Evolutionary conservation across 2,329 filamentous ascomycete species (phyloP).

Genomic region (Zopfia rhizophila): DNA sequence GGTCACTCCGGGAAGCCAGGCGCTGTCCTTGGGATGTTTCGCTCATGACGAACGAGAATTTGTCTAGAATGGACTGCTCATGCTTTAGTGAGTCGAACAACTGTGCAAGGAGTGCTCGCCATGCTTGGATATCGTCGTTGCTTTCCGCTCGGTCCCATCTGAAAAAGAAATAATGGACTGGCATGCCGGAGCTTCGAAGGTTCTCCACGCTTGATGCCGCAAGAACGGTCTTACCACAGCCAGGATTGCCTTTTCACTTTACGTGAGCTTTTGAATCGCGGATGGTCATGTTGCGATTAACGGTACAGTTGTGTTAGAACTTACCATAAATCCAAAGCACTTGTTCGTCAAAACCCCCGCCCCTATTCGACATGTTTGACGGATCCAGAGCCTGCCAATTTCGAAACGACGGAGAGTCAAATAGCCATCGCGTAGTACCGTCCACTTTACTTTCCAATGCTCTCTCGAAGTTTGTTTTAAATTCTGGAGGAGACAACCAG

Average conservation of each 20-base stretch:
- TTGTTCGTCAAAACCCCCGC: too few species aligned
- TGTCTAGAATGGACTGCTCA: neutral
- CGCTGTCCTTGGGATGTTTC: too few species aligned
- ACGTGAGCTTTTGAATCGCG: neutral
- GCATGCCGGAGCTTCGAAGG: neutral
- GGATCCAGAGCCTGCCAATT: neutral
- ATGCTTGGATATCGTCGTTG: neutral
- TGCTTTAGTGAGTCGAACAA: too few species aligned
- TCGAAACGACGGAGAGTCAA: neutral
- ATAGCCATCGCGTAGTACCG: slow-evolving; percentile 1
- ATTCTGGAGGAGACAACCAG: neutral
- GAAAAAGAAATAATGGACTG: slow-evolving; percentile 8
- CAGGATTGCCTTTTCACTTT: slow-evolving; percentile 3
- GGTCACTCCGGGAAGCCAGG: too few species aligned
- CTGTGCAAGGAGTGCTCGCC: neutral
- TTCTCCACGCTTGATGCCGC: slow-evolving; percentile 1
- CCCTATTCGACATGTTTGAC: too few species aligned
- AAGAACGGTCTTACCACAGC: slow-evolving; percentile 5
- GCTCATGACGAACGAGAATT: too few species aligned
- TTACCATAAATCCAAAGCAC: too few species aligned
- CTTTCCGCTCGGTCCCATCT: neutral
- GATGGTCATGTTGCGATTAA: neutral
- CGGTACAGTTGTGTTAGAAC: too few species aligned
- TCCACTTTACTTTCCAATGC: neutral
- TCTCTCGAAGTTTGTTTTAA: neutral